These are phyloP conservation scores for Ramularia collo-cygni DNA, from an alignment of 2,329 filamentous ascomycete genomes.

Conservation along the genomic window DNA sequence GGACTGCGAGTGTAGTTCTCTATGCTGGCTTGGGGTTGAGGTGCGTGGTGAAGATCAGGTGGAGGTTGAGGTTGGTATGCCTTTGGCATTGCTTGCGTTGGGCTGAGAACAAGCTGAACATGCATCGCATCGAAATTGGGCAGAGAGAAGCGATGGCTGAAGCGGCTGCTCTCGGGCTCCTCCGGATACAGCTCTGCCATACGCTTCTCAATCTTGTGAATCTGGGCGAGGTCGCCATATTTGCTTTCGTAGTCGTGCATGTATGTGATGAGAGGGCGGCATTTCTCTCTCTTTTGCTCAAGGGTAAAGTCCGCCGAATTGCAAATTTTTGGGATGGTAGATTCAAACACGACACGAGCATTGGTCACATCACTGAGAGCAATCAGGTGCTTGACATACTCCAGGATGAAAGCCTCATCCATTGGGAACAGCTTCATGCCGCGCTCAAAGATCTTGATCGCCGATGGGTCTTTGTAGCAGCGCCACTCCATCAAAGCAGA, in stretches of 20 bases:
- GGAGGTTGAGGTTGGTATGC: constrained; percentile 12
- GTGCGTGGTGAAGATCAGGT: constrained; percentile 4
- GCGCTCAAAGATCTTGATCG: constrained; percentile 91
- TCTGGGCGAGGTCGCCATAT: constrained; percentile 86
- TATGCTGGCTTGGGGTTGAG: constrained; percentile 15
- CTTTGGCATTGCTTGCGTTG: constrained; percentile 62
- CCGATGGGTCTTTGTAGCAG: constrained; percentile 89
- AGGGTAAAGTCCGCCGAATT: constrained; percentile 58
- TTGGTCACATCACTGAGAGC: constrained; percentile 84
- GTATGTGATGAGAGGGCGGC: constrained; percentile 80
- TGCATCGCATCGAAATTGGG: constrained; percentile 70
- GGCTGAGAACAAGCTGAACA: constrained; percentile 77
- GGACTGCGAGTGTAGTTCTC: constrained; percentile 7
- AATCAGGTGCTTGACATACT: constrained; percentile 93
- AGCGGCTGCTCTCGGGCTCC: constrained; percentile 69
- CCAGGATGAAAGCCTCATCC: constrained; percentile 85
- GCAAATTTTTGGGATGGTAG: constrained; percentile 70
- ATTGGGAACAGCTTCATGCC: constrained; percentile 90
- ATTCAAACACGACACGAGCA: constrained; percentile 92
- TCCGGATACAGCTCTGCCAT: constrained; percentile 93
- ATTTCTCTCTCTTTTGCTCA: constrained; percentile 44
- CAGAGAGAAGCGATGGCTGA: constrained; percentile 66
- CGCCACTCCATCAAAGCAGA: constrained; percentile 90
- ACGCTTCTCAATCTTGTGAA: constrained; percentile 81
- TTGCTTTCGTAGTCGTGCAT: constrained; percentile 94